phyloP scores from a whole-genome alignment of 805 yeast species.

The Metschnikowia dekortorum region DNA sequence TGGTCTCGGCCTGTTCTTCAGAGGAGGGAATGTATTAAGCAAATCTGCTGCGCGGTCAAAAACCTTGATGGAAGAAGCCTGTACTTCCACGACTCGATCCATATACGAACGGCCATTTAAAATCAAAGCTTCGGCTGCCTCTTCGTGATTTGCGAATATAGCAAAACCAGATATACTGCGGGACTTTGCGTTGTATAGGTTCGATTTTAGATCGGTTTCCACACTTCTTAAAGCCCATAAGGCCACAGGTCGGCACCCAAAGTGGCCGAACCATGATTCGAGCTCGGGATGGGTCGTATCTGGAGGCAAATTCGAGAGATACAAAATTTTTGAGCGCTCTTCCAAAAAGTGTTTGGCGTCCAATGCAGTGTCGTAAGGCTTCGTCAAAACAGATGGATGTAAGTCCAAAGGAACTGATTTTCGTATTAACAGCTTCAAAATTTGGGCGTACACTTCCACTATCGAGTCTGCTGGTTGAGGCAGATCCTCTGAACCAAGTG shows the following conservation, averaged over 20 bases:
- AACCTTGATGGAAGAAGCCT: slow-evolving; percentile 76
- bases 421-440: slow-evolving; percentile 44
- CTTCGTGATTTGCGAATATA: slow-evolving; percentile 79
- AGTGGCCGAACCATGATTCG: slow-evolving; percentile 87
- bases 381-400: slow-evolving; percentile 53
- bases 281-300: slow-evolving; percentile 89
- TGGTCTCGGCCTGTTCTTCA: slow-evolving; percentile 84
- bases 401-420: slow-evolving; percentile 48
- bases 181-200: slow-evolving; percentile 27
- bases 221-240: slow-evolving; percentile 82
- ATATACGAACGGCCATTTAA: slow-evolving; percentile 75
- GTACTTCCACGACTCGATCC: slow-evolving; percentile 76
- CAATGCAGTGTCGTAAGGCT: slow-evolving; percentile 72
- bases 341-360: slow-evolving; percentile 63
- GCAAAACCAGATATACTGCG: slow-evolving; percentile 68
- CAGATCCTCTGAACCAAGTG: slow-evolving; percentile 37
- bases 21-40: slow-evolving; percentile 78
- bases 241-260: slow-evolving; percentile 80
- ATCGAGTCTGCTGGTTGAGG: slow-evolving; percentile 26
- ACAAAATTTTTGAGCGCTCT: slow-evolving; percentile 76
- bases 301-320: slow-evolving; percentile 71
- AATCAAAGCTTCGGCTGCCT: slow-evolving; percentile 71
- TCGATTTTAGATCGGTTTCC: slow-evolving; percentile 16
- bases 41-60: slow-evolving; percentile 80
- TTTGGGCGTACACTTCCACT: slow-evolving; percentile 40